Base-by-base conservation (phyloP, 1,284 basidiomycete species). In the Microbotryomycetes sp. region DNA sequence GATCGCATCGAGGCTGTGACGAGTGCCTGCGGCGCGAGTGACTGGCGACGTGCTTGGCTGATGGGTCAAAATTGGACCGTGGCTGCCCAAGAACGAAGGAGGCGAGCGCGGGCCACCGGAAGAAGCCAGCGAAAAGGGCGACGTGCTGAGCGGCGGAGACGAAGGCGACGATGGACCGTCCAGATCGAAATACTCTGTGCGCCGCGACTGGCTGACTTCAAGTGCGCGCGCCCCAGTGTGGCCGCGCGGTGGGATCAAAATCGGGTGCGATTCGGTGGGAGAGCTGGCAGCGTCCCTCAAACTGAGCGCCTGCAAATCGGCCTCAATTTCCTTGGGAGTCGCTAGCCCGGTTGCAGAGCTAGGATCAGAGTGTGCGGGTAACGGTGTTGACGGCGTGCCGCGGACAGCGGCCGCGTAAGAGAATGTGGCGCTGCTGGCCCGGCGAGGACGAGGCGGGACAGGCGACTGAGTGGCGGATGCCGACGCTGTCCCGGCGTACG, bases 1-100 rank as follows among this genome's bases (percentile, higher is more conserved):
- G 2, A 57, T 57, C 0, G 61, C 61, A 54, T 27, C 15, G 56
- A 54, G 13, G 51, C 58, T 21, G 47, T 54, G 28, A 57, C 52
- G 3, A 54, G 24, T 0, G 53, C 27, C 7, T 26, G 52, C 7
- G 41, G 27, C 9, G 30, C 30, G 1, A 24, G 6, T 2, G 53
- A 57, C 1, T 46, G 27, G 15, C 23, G 23, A 13, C 30, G 24
- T 15, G 27, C 28, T n/a, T 29, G 21, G 50, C 15, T 13, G 28
- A 21, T n/a, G 21, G 16, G 21, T 45, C 21, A 11, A 45, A 9
- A 24, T 15, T 18, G 15, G 47, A 29, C 24, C 23, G 51, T 5
- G 51, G n/a, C n/a, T 18, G 18, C 18, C 18, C 35, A 41, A 41
- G 18, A 41, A 41, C 9, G 35, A 41, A 11, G 35, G 35, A 41